Evolutionary conservation across 371 early-diverging fungal species (phyloP).

Genomic region (Pancytospora epiphaga): DNA sequence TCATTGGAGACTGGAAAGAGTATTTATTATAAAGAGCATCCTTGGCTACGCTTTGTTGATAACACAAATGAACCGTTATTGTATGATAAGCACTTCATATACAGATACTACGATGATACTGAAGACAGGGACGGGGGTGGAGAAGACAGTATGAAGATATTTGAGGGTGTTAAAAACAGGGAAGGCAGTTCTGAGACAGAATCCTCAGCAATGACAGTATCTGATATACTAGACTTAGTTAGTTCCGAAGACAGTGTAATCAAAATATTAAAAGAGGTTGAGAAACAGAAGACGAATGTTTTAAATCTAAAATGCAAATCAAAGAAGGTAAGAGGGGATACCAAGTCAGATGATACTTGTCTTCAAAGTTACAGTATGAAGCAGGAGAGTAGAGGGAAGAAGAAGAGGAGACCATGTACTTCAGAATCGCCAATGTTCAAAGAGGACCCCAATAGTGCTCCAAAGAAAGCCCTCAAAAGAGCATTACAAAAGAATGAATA

Average conservation of each 20-base stretch:
- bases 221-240: neutral
- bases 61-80: slow-evolving; percentile 1
- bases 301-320: neutral
- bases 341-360: neutral
- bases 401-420: neutral
- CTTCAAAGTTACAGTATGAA: neutral
- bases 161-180: neutral
- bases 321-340: neutral
- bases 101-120: neutral
- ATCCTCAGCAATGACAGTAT: neutral
- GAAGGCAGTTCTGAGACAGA: neutral
- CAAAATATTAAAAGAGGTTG: neutral
- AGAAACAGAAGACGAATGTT: neutral
- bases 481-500: neutral
- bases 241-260: neutral
- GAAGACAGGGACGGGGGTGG: neutral
- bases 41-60: slow-evolving; percentile 21
- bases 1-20: slow-evolving; percentile 19
- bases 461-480: neutral
- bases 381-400: neutral
- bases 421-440: no score
- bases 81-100: neutral
- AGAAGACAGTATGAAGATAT: neutral
- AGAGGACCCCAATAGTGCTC: neutral
- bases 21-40: slow-evolving; percentile 9